phyloP scores from a whole-genome alignment of 208 protist genomes.

The Zelonia costaricensis region DNA sequence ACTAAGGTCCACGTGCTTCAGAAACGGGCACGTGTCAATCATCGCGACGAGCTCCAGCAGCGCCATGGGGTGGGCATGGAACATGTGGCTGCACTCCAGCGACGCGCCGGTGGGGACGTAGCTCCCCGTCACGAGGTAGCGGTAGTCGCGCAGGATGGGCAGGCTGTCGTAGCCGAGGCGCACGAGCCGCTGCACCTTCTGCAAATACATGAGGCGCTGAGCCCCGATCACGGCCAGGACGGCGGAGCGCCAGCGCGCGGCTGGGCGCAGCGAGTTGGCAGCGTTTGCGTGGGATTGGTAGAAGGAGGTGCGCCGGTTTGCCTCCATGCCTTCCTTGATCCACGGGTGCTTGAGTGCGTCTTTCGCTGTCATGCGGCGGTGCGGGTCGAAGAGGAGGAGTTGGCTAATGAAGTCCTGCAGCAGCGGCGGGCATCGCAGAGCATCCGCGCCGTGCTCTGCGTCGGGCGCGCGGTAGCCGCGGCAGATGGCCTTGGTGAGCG shows the following conservation, averaged over 20 bases:
- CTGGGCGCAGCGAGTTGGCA: neutral
- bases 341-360: slow-evolving; percentile 87
- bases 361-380: slow-evolving; percentile 73
- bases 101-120: slow-evolving; percentile 41
- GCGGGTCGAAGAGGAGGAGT: slow-evolving; percentile 69
- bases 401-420: slow-evolving; percentile 82
- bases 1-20: slow-evolving; percentile 69
- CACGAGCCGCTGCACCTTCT: slow-evolving; percentile 42
- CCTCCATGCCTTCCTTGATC: slow-evolving; percentile 60
- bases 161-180: slow-evolving; percentile 47
- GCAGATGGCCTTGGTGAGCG: slow-evolving; percentile 51
- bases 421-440: slow-evolving; percentile 11
- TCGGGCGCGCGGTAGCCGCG: slow-evolving; percentile 18
- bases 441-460: neutral
- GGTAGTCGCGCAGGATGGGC: slow-evolving; percentile 58
- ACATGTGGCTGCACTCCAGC: slow-evolving; percentile 72
- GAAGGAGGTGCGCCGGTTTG: slow-evolving; percentile 15
- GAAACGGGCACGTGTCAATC: slow-evolving; percentile 50
- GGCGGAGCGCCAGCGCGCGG: slow-evolving; percentile 40
- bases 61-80: slow-evolving; percentile 47
- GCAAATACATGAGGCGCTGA: slow-evolving; percentile 70
- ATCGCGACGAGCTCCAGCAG: slow-evolving; percentile 70
- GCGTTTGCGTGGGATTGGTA: neutral
- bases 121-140: slow-evolving; percentile 55
- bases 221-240: slow-evolving; percentile 62